These are phyloP conservation scores for Mortierella sp. DNA, from an alignment of 371 early-diverging fungal genomes.

Conservation along the genomic window DNA sequence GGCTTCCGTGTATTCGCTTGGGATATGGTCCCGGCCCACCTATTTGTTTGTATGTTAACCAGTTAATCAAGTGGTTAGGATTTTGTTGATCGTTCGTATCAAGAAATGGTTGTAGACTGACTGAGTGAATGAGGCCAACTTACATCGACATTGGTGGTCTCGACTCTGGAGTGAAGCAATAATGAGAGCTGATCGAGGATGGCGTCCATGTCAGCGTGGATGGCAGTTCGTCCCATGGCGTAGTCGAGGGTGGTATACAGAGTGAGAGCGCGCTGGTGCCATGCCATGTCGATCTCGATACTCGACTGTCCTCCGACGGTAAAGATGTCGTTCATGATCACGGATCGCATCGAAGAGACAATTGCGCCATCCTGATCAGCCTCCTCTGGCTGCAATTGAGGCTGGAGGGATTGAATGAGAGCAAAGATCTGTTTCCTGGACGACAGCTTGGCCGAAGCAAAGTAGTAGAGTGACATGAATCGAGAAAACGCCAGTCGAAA, in stretches of 20 bases:
- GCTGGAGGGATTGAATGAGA: conserved; percentile 43
- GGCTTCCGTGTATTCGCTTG: conserved; percentile 39
- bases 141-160: conserved; percentile 51
- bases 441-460: conserved; percentile 41
- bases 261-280: conserved; percentile 53
- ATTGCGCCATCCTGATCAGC: conserved; percentile 34
- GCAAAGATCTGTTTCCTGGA: conserved; percentile 54
- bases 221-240: conserved; percentile 46
- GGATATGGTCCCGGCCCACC: conserved; percentile 34
- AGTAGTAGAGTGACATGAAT: conserved; percentile 41
- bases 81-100: too few species aligned
- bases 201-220: conserved; percentile 39
- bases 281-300: conserved; percentile 56
- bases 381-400: conserved; percentile 40
- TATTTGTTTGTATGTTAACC: neutral
- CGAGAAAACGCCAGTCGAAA: conserved; percentile 48
- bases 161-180: conserved; percentile 38
- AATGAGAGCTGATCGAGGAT: conserved; percentile 43
- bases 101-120: neutral
- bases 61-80: too few species aligned
- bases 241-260: conserved; percentile 54
- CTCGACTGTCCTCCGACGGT: conserved; percentile 1
- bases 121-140: neutral
- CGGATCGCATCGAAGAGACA: conserved; percentile 44
- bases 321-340: conserved; percentile 40